Conservation (phyloP, 1,284 basidiomycete species). For the Cryptococcus deneoformans region DNA sequence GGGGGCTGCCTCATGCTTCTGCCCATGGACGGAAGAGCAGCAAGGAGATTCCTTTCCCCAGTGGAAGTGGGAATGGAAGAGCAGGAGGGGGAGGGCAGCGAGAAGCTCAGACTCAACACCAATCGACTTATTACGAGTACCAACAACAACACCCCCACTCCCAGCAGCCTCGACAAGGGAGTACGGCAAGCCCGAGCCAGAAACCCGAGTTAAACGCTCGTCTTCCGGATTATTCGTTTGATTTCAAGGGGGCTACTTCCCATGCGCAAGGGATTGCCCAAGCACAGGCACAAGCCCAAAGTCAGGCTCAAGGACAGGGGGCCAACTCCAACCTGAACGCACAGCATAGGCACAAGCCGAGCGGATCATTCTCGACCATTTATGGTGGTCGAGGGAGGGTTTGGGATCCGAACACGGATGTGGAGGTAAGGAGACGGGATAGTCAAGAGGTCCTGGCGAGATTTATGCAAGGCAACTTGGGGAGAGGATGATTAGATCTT, state of each 20-base stretch:
- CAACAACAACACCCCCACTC: neutral
- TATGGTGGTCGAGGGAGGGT: slow-evolving; percentile 4
- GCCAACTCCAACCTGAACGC: neutral
- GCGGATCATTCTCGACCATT: neutral
- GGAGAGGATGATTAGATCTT: no score
- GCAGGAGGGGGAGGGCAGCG: neutral
- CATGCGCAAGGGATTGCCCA: slow-evolving; percentile 1
- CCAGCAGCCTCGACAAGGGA: neutral
- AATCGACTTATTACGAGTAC: neutral
- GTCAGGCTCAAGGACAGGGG: neutral
- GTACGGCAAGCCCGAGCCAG: neutral
- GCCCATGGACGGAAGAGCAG: neutral
- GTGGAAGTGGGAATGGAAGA: neutral
- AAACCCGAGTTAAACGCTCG: neutral
- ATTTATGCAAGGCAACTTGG: slow-evolving; percentile 56
- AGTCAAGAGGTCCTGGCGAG: slow-evolving; percentile 76
- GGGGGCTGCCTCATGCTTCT: neutral
- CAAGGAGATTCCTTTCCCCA: neutral
- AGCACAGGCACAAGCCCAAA: neutral
- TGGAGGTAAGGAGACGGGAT: slow-evolving; percentile 58
- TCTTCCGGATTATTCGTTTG: slow-evolving; percentile 14
- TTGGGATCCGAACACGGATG: slow-evolving; percentile 41
- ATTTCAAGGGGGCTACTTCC: slow-evolving; percentile 4
- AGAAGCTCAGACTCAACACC: neutral
- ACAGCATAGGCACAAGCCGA: no score